Evolutionary conservation across 371 early-diverging fungal species (phyloP).

Genomic region (Edhazardia aedis): DNA sequence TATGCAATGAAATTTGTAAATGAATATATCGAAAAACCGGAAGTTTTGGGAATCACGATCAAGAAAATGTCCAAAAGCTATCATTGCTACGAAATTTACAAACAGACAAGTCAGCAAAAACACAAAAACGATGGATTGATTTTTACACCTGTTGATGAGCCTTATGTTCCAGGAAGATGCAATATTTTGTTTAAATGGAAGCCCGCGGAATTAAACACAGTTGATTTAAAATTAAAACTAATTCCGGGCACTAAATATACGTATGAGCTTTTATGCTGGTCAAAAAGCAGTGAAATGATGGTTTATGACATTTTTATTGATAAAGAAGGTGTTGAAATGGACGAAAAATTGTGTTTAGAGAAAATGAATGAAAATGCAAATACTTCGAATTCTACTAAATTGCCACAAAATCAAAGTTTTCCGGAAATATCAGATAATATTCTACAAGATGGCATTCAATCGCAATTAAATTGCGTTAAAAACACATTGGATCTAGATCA

Average conservation of each 20-base stretch:
- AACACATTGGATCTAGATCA: not conserved
- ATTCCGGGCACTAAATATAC: not conserved
- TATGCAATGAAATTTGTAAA: conserved; percentile 22
- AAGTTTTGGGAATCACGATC: conserved; percentile 4
- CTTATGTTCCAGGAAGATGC: conserved; percentile 29
- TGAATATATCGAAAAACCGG: not conserved
- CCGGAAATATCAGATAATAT: too few species aligned
- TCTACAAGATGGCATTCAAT: not conserved
- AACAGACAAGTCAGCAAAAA: conserved; percentile 2
- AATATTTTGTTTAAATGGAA: conserved; percentile 43
- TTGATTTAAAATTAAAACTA: conserved; percentile 31
- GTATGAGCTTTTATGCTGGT: not conserved
- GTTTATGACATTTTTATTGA: not conserved
- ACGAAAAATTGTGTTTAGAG: too few species aligned
- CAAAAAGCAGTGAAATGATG: not conserved
- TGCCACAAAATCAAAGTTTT: not conserved
- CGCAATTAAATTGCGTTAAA: not conserved
- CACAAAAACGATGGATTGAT: conserved; percentile 47
- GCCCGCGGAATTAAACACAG: conserved; percentile 42
- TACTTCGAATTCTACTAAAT: not conserved
- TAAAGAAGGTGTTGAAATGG: not conserved
- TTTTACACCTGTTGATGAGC: conserved; percentile 41
- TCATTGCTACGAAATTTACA: conserved; percentile 31
- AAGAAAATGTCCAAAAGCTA: conserved; percentile 44
- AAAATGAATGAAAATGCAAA: not conserved